phyloP scores from a whole-genome alignment of 2,329 filamentous ascomycete species.

The Nectriaceae sp. region DNA sequence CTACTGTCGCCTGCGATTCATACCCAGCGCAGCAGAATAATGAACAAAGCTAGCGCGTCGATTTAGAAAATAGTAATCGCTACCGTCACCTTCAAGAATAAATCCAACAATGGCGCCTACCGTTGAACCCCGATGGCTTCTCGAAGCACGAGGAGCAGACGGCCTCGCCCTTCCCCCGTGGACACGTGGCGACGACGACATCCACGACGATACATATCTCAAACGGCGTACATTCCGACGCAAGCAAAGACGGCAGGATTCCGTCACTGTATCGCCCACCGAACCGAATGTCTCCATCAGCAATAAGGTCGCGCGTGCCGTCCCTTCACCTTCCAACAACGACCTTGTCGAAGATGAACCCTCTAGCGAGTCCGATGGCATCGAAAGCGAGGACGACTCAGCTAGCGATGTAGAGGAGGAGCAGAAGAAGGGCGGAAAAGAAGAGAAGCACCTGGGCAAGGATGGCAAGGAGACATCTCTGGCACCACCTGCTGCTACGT shows the following conservation, averaged over 20 bases:
- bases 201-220: not conserved
- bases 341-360: not conserved
- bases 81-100: too few species aligned
- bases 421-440: conserved; percentile 1
- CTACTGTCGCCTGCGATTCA: too few species aligned
- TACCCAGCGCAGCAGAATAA: too few species aligned
- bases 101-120: not conserved
- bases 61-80: too few species aligned
- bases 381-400: conserved; percentile 1
- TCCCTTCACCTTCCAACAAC: not conserved
- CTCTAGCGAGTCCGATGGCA: conserved; percentile 1
- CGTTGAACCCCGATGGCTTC: not conserved
- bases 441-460: not conserved
- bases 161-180: conserved; percentile 23
- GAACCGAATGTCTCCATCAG: not conserved
- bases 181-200: conserved; percentile 29
- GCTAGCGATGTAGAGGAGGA: too few species aligned
- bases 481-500: not conserved
- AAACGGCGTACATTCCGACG: not conserved
- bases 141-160: conserved; percentile 13
- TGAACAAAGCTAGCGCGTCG: too few species aligned
- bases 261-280: not conserved
- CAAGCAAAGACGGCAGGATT: not conserved
- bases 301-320: not conserved
- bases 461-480: not conserved